A percentile compares a stretch with the other conserved stretches of the same genome.
Conservation (phyloP, 306 rosid genomes). For the Cajanus cajan region DNA sequence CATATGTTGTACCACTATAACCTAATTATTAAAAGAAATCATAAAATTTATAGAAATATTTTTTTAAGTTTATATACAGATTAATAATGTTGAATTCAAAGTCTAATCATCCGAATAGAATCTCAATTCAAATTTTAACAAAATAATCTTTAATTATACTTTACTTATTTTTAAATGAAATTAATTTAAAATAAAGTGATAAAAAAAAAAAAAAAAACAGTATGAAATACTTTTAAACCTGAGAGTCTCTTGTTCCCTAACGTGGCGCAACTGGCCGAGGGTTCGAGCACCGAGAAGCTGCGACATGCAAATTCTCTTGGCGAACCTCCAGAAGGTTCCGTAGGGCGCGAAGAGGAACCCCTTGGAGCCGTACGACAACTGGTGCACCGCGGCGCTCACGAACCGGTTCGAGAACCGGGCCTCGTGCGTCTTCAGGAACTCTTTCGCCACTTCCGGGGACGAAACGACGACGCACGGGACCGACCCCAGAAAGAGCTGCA, state of each 20-base stretch:
- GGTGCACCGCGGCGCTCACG: not conserved
- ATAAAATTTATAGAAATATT: no score
- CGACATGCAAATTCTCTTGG: constrained; percentile 55
- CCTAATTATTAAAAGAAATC: no score
- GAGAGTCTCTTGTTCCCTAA: constrained; percentile 48
- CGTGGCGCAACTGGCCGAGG: constrained; percentile 38
- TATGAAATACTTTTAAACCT: no score
- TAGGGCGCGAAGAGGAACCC: constrained; percentile 37
- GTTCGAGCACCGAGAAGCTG: constrained; percentile 55
- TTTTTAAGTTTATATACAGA: no score
- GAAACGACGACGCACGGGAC: constrained; percentile 44
- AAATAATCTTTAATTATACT: no score
- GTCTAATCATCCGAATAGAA: no score
- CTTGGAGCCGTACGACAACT: constrained; percentile 11
- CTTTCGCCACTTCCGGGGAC: constrained; percentile 38
- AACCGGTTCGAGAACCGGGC: constrained; percentile 40
- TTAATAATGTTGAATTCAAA: no score
- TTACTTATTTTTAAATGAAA: no score
- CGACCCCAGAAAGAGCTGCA: constrained; percentile 49
- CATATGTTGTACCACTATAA: no score
- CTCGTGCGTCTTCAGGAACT: constrained; percentile 53
- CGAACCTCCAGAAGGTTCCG: constrained; percentile 59
- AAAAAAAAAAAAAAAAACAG: no score
- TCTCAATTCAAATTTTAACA: no score
- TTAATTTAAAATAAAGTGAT: no score